phyloP scores from a whole-genome alignment of 106 monocot genomes.

The Posidonia australis region DNA sequence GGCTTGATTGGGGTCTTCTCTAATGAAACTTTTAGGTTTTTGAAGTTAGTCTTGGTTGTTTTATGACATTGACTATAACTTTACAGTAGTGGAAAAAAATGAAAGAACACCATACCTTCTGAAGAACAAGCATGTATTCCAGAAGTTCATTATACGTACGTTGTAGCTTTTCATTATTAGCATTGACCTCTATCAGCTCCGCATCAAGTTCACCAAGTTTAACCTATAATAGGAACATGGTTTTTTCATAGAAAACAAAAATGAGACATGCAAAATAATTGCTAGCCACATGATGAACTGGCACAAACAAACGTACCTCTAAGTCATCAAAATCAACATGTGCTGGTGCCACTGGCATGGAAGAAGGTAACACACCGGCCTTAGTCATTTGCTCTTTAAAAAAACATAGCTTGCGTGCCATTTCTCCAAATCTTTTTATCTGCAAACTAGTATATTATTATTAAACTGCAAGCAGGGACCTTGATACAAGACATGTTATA shows the following conservation, averaged over 20 bases:
- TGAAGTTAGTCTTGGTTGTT: no score
- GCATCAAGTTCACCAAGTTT: conserved; percentile 87
- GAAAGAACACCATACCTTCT: conserved; percentile 43
- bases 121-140: conserved; percentile 82
- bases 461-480: no score
- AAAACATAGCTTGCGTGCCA: conserved; percentile 86
- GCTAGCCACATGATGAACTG: background rate
- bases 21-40: no score
- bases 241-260: conserved; percentile 2
- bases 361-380: conserved; percentile 59
- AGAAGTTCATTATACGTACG: conserved; percentile 82
- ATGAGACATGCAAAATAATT: background rate
- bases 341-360: conserved; percentile 23
- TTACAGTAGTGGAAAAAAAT: background rate
- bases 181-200: conserved; percentile 82
- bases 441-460: conserved; percentile 10
- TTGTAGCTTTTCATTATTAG: conserved; percentile 78
- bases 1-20: no score
- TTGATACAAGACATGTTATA: no score
- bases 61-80: no score
- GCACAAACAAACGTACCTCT: conserved; percentile 44
- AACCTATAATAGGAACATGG: no score
- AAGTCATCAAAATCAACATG: conserved; percentile 71
- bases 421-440: conserved; percentile 96
- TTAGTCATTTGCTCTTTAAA: conserved; percentile 86